Conservation (phyloP, 2,329 filamentous ascomycete genomes). For the Trichoderma lentiforme region DNA sequence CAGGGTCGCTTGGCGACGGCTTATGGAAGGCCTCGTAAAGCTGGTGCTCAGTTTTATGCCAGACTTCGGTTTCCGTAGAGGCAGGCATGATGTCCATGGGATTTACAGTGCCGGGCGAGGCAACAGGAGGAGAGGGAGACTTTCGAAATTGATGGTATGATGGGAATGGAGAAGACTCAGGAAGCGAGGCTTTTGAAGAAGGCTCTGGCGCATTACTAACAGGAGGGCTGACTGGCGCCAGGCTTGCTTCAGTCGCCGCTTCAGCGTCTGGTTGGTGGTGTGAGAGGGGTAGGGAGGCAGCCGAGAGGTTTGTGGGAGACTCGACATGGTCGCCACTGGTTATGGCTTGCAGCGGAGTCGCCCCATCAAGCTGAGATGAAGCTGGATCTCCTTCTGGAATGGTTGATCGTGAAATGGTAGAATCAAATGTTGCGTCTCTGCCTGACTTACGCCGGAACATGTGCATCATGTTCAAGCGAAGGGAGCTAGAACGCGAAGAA, state of each 20-base stretch:
- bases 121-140: conserved; percentile 31
- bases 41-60: conserved; percentile 38
- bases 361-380: not conserved
- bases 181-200: conserved; percentile 27
- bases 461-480: conserved; percentile 35
- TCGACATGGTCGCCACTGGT: conserved; percentile 15
- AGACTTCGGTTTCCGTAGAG: conserved; percentile 37
- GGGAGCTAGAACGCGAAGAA: conserved; percentile 30
- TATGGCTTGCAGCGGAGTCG: conserved; percentile 18
- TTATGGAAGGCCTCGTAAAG: conserved; percentile 30
- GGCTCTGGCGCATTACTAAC: conserved; percentile 17
- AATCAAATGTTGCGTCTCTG: conserved; percentile 30
- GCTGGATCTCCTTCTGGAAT: not conserved
- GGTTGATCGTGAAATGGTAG: conserved; percentile 19
- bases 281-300: conserved; percentile 6
- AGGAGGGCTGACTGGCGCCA: conserved; percentile 5
- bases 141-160: conserved; percentile 24
- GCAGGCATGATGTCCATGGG: conserved; percentile 53
- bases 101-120: conserved; percentile 48
- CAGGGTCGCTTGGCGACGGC: conserved; percentile 24
- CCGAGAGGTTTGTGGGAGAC: conserved; percentile 18
- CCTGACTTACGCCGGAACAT: conserved; percentile 36
- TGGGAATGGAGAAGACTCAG: conserved; percentile 25
- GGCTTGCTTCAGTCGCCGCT: not conserved
- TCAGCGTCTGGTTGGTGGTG: conserved; percentile 17